These are phyloP conservation scores for Penicillium sp. DNA, from an alignment of 2,329 filamentous ascomycete species.

Conservation along the genomic window DNA sequence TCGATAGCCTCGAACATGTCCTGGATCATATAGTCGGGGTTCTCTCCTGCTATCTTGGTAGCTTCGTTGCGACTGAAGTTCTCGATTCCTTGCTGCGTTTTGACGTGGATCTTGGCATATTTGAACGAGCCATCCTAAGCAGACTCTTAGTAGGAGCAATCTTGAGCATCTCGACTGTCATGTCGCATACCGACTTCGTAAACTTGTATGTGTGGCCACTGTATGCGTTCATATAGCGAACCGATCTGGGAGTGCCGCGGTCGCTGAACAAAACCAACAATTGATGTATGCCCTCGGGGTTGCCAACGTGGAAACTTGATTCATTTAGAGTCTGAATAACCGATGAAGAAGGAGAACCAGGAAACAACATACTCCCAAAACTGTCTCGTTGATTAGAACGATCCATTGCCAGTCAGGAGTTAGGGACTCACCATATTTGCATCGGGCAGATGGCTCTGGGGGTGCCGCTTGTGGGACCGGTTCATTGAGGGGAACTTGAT, in stretches of 20 bases:
- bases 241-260: conserved; percentile 60
- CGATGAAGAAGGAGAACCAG: not conserved
- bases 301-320: conserved; percentile 49
- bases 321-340: not conserved
- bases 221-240: conserved; percentile 62
- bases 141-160: not conserved
- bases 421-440: conserved; percentile 24
- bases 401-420: not conserved
- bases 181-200: conserved; percentile 47
- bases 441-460: conserved; percentile 25
- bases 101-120: conserved; percentile 59
- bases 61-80: conserved; percentile 64
- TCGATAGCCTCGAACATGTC: conserved; percentile 72
- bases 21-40: conserved; percentile 75
- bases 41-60: conserved; percentile 66
- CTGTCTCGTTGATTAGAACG: conserved; percentile 11
- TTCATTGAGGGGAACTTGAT: conserved; percentile 70
- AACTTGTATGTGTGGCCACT: conserved; percentile 64
- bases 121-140: conserved; percentile 56
- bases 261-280: conserved; percentile 63
- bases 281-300: conserved; percentile 60
- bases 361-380: conserved; percentile 30
- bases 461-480: conserved; percentile 65
- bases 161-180: not conserved
- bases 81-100: conserved; percentile 39